Conservation (phyloP, 352 stramenopile genomes). For the Globisporangium camurandrum region DNA sequence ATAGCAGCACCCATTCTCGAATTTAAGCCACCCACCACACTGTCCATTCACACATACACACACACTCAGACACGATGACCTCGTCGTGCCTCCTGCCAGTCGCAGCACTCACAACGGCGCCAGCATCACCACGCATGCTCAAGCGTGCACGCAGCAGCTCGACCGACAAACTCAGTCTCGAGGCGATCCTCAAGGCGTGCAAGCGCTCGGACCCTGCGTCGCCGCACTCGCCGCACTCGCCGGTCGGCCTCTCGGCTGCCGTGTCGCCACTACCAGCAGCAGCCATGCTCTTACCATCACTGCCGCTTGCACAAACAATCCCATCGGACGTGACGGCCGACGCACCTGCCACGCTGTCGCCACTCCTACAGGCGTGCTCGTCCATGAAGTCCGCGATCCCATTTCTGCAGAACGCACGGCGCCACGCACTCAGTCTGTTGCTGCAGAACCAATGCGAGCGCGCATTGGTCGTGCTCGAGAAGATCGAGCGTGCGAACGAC, state of each 20-base stretch:
- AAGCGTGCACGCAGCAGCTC: constrained; percentile 51
- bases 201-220: constrained; percentile 47
- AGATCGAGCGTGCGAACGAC: constrained; percentile 75
- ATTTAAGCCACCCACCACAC: not conserved
- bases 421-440: constrained; percentile 57
- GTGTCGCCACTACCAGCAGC: not conserved
- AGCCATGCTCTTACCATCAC: not conserved
- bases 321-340: constrained; percentile 5
- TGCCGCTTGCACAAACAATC: constrained; percentile 11
- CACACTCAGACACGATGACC: no score
- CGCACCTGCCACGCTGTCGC: constrained; percentile 11
- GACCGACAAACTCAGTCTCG: constrained; percentile 39
- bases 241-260: constrained; percentile 8
- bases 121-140: constrained; percentile 19
- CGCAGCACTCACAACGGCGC: constrained; percentile 18
- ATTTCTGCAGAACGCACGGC: constrained; percentile 70
- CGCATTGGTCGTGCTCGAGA: constrained; percentile 63
- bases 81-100: constrained; percentile 45
- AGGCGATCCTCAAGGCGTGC: constrained; percentile 48
- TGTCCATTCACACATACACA: not conserved
- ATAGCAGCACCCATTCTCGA: constrained; percentile 5
- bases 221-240: constrained; percentile 48
- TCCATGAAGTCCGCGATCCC: constrained; percentile 64
- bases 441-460: constrained; percentile 73
- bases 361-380: constrained; percentile 38